These are phyloP conservation scores for Penicillium brevicompactum DNA, from an alignment of 2,329 filamentous ascomycete genomes.

Conservation along the genomic window DNA sequence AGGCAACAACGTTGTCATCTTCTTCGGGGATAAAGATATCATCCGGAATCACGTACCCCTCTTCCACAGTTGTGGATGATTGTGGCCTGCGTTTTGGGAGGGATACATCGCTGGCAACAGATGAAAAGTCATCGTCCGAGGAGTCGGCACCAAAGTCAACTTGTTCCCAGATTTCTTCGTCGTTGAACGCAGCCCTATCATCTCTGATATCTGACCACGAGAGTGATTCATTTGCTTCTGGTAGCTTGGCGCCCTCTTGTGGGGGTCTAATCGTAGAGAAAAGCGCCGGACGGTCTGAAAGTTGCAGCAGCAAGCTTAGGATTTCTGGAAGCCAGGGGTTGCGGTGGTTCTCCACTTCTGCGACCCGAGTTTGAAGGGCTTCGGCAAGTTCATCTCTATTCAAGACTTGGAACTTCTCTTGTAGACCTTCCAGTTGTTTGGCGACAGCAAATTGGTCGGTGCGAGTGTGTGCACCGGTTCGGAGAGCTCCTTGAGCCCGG, in stretches of 20 bases:
- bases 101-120: constrained; percentile 35
- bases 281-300: constrained; percentile 77
- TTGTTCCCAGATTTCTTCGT: constrained; percentile 46
- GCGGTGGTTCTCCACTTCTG: constrained; percentile 57
- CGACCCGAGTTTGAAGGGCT: constrained; percentile 61
- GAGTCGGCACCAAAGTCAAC: constrained; percentile 42
- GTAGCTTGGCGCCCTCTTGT: constrained; percentile 51
- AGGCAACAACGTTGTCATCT: constrained; percentile 38
- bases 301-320: constrained; percentile 73
- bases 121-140: constrained; percentile 42
- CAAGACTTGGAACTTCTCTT: constrained; percentile 83
- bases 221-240: constrained; percentile 53
- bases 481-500: constrained; percentile 37
- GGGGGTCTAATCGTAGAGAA: constrained; percentile 68
- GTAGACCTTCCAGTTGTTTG: constrained; percentile 67
- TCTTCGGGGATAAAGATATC: constrained; percentile 35
- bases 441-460: constrained; percentile 77
- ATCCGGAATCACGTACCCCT: constrained; percentile 39
- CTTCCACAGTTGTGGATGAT: constrained; percentile 27
- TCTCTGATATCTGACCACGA: constrained; percentile 79
- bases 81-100: constrained; percentile 31
- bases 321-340: constrained; percentile 77
- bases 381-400: constrained; percentile 79
- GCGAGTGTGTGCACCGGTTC: constrained; percentile 55
- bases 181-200: constrained; percentile 69